Base-by-base conservation (phyloP, 306 rosid species). In the Oxytropis ochrocephala region DNA sequence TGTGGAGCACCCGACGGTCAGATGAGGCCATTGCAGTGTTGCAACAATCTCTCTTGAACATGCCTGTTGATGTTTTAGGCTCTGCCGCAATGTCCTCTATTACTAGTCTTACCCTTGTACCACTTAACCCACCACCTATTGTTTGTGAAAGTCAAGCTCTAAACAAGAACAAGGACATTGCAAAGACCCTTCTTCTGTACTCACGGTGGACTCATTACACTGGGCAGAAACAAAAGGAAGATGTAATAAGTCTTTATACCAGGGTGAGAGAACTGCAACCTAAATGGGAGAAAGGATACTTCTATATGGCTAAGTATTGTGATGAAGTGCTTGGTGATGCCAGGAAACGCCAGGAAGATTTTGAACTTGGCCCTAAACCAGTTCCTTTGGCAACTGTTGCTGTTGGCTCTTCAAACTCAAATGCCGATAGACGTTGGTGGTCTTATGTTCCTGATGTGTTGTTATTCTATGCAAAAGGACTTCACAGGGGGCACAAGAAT, bases 171-270 rank as follows among this genome's bases (percentile, higher is more conserved):
- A 79, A 75, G 69, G 85, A 88, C 82, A 75, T 85, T 55, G 96
- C 95, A 7, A 94, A 87, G 84, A 87, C 95, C 77, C 98, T 94
- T 78, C 97, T 94, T 81, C 84, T 94, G 73, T 94, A 90, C 80
- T 81, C 98, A 58, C 79, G 97, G 78, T 94, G 98, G 98, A 90
- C 82, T 41, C 98, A 94, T 78, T 91, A 91, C 89, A 94, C 97
- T 64, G 97, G 98, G 69, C 97, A 94, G 90, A 94, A 94, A 78
- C 98, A 90, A 83, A 94, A 94, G 83, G 97, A 90, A 83, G 98
- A 94, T 72, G 91, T 88, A 36, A 78, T 90, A 53, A 74, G 70
- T 85, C 96, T 90, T 61, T 94, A 90, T 79, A 71, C 87, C 43
- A 88, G 97, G 83, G 97, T 91, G 77, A 88, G 83, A 87, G 97